Base-by-base conservation (phyloP, 441 rosid species). In the Raphanus hybrid region DNA sequence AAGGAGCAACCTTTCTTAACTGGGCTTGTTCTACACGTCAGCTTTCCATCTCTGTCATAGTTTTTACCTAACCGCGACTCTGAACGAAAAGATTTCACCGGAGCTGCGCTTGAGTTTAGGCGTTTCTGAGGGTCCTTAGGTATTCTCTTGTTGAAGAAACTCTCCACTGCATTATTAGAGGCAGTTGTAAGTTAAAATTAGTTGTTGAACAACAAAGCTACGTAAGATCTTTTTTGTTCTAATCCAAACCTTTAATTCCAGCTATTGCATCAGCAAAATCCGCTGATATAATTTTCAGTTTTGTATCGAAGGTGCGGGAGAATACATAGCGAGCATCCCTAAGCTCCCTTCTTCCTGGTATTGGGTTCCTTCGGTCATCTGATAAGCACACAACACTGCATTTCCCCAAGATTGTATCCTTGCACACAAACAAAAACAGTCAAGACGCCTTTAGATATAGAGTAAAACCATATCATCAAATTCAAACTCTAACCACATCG, bases 361-460 rank as follows among this genome's bases (percentile, higher is more conserved):
- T 84, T 34, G 82, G 87, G 80, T 90, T 89, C 79, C 89, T 86
- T 41, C 5, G 1, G 74, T 89, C 93, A n/a, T n/a, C 43, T 2
- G 90, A 86, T 48, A 70, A n/a, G 75, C 91, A 90, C 3, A 87
- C 67, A 73, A 87, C 91, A 35, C 75, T 83, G 84, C 96, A 89
- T 73, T 89, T 87, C 63, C 76, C 70, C 8, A 65, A 11, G 76
- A 87, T 77, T 3, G 84, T 29, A 41, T 87, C 85, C 96, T 90
- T 23, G 26, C 26, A 76, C 67, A 82, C 26, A 15, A 76, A 23
- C 18, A 14, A 37, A 39, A 8, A 37, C 50, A 58, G 4, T 34
- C 67, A 60, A 66, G 3, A 65, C 26, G 26, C 14, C 15, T 52
- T 7, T 35, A 75, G 16, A 23, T 48, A 14, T 12, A 20, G 37